These are phyloP conservation scores for Phaeolepiota aurea DNA, from an alignment of 768 basidiomycete species.

Conservation along the genomic window DNA sequence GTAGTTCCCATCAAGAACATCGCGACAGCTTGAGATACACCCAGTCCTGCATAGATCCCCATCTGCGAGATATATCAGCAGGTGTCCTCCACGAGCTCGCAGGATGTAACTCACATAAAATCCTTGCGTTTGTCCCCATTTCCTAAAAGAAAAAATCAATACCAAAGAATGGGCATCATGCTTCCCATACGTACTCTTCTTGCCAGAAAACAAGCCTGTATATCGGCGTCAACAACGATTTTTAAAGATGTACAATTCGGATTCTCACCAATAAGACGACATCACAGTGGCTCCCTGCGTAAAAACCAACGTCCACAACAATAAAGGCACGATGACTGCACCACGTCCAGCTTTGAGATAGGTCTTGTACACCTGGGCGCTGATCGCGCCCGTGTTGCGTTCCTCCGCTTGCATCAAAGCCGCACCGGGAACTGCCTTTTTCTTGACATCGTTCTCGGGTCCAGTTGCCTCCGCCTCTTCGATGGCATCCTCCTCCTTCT, in stretches of 20 bases:
- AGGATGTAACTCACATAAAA: constrained; percentile 58
- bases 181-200: constrained; percentile 34
- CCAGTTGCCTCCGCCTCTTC: constrained; percentile 19
- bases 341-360: constrained; percentile 73
- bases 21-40: constrained; percentile 59
- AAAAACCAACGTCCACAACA: constrained; percentile 52
- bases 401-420: constrained; percentile 81
- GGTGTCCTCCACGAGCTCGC: too few relatives aligned
- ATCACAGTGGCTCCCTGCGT: constrained; percentile 67
- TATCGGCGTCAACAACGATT: background rate
- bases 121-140: constrained; percentile 49
- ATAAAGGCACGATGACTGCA: constrained; percentile 49
- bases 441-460: constrained; percentile 25
- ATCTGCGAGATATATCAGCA: constrained; percentile 38
- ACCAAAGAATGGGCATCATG: background rate
- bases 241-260: background rate
- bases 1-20: constrained; percentile 60
- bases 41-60: constrained; percentile 73
- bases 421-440: constrained; percentile 31
- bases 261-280: constrained; percentile 63
- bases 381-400: constrained; percentile 68
- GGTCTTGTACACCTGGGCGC: constrained; percentile 40
- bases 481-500: constrained; percentile 32
- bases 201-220: constrained; percentile 82
- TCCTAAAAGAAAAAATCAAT: constrained; percentile 19